Evolutionary conservation across 2,329 filamentous ascomycete genomes (phyloP).

Genomic region (Nemania diffusa): DNA sequence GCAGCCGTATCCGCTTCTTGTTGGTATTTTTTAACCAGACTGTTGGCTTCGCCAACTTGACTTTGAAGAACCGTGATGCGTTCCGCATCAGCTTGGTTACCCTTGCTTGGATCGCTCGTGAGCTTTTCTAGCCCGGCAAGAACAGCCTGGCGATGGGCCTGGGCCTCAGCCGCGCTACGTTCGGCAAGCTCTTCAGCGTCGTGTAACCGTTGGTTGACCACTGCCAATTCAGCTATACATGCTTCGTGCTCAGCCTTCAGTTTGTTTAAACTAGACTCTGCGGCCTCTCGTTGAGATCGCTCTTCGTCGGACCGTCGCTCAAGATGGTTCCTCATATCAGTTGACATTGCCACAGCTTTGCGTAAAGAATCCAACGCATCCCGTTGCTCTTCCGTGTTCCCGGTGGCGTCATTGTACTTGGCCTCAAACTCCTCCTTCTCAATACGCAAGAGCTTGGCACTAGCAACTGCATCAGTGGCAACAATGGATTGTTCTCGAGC

Average conservation of each 20-base stretch:
- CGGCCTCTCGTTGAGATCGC: constrained; percentile 75
- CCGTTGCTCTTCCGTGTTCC: constrained; percentile 75
- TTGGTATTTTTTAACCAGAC: constrained; percentile 87
- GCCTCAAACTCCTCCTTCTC: constrained; percentile 82
- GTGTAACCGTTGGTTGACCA: constrained; percentile 75
- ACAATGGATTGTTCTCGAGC: constrained; percentile 84
- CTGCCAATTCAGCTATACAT: constrained; percentile 79
- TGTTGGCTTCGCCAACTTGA: constrained; percentile 81
- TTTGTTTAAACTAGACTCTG: constrained; percentile 79
- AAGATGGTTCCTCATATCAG: constrained; percentile 78
- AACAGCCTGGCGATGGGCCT: constrained; percentile 84
- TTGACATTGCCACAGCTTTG: constrained; percentile 80
- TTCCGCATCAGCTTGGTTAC: constrained; percentile 66
- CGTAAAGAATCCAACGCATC: constrained; percentile 79
- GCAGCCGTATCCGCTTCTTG: constrained; percentile 86
- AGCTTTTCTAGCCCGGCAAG: constrained; percentile 84
- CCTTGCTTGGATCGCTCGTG: constrained; percentile 61
- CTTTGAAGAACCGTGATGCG: constrained; percentile 79
- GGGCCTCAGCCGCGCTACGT: constrained; percentile 86
- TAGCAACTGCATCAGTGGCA: constrained; percentile 78
- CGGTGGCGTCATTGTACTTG: constrained; percentile 73
- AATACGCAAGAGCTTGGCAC: constrained; percentile 79
- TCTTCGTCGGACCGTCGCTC: constrained; percentile 89
- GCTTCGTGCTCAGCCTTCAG: constrained; percentile 87
- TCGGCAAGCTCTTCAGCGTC: constrained; percentile 91